Percentiles rank a stretch among this genome's conserved stretches.
phyloP scores from a whole-genome alignment of 2,329 filamentous ascomycete genomes.

The Fusarium dimerum region DNA sequence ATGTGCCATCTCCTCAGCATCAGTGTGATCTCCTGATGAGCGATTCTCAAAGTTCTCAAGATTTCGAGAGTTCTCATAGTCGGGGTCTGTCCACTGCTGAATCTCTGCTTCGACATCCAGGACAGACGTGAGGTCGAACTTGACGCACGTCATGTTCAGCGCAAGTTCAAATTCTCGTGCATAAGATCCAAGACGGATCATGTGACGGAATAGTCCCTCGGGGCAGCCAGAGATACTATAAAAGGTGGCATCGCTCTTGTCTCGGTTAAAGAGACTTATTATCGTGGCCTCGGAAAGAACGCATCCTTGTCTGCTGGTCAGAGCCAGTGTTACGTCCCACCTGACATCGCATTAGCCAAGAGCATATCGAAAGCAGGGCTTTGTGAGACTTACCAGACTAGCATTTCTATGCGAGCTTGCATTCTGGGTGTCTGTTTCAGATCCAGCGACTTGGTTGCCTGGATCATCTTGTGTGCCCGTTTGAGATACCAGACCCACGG shows the following conservation, averaged over 20 bases:
- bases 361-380: too few relatives aligned
- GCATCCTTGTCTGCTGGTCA: conserved; percentile 32
- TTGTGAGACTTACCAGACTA: conserved; percentile 23
- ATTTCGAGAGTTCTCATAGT: conserved; percentile 5
- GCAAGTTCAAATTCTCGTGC: conserved; percentile 32
- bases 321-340: conserved; percentile 37
- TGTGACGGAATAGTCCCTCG: conserved; percentile 25
- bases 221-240: conserved; percentile 37
- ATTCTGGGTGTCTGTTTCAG: conserved; percentile 21
- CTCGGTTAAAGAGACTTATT: conserved; percentile 12
- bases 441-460: conserved; percentile 18
- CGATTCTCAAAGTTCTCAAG: not conserved
- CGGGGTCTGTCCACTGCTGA: conserved; percentile 18
- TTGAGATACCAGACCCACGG: conserved; percentile 32
- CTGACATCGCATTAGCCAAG: conserved; percentile 1
- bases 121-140: conserved; percentile 25
- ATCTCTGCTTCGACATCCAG: conserved; percentile 21
- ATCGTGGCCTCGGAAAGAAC: conserved; percentile 23
- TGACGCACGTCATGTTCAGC: conserved; percentile 32
- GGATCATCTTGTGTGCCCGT: conserved; percentile 25
- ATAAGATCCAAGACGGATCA: conserved; percentile 32
- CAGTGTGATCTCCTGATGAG: not conserved
- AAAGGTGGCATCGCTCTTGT: conserved; percentile 30
- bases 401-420: conserved; percentile 33
- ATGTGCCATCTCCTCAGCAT: conserved; percentile 5